Conservation (phyloP, 768 basidiomycete species). For the Rhizopogon vinicolor region DNA sequence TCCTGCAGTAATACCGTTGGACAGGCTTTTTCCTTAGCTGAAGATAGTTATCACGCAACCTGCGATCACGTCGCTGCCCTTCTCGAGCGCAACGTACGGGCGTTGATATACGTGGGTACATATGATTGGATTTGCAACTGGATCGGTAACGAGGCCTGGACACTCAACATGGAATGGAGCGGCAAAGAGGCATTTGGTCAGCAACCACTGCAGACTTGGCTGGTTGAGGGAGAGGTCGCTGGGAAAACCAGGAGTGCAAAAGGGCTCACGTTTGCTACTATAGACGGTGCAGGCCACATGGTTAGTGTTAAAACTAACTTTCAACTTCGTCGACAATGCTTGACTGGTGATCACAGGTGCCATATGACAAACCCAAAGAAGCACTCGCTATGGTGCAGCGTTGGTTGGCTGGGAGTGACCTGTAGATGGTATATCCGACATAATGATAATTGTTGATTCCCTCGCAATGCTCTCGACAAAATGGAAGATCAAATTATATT, state of each 20-base stretch:
- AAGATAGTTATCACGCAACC: conserved; percentile 34
- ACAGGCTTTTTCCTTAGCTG: conserved; percentile 38
- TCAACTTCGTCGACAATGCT: background rate
- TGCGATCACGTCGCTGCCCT: conserved; percentile 40
- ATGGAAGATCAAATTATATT: background rate
- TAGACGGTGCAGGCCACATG: conserved; percentile 75
- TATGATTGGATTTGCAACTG: conserved; percentile 82
- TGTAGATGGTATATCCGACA: conserved; percentile 10
- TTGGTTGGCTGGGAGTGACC: conserved; percentile 36
- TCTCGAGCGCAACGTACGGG: conserved; percentile 70
- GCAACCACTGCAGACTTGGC: conserved; percentile 56
- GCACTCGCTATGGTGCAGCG: conserved; percentile 44
- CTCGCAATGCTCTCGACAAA: background rate
- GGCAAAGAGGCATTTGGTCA: conserved; percentile 47
- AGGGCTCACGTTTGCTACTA: conserved; percentile 63
- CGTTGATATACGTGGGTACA: conserved; percentile 72
- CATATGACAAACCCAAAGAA: conserved; percentile 59
- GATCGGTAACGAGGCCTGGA: conserved; percentile 75
- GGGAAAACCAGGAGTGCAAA: conserved; percentile 53
- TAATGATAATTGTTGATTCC: background rate
- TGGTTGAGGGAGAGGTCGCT: conserved; percentile 40
- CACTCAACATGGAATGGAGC: conserved; percentile 69
- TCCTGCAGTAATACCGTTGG: conserved; percentile 40
- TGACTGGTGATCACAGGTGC: conserved; percentile 34
- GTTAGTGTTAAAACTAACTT: conserved; percentile 26